Conservation (phyloP, 1,139 yeast genomes). For the Debaryomyces udenii region DNA sequence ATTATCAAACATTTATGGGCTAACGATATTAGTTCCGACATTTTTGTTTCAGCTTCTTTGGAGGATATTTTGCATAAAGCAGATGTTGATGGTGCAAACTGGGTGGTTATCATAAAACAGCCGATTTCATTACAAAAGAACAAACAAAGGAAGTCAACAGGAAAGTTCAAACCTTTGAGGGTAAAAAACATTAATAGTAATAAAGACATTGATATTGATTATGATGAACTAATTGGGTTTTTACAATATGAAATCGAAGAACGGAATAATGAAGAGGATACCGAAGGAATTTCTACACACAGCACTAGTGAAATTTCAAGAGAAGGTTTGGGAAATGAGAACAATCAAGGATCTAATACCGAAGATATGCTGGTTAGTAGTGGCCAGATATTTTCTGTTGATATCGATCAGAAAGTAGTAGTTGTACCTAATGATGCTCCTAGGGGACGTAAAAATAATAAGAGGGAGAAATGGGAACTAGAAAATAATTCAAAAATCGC, state of each 20-base stretch:
- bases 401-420: conserved; percentile 59
- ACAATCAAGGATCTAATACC: conserved; percentile 8
- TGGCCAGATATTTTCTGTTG: conserved; percentile 39
- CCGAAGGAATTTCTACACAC: conserved; percentile 18
- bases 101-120: conserved; percentile 78
- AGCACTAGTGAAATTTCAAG: conserved; percentile 8
- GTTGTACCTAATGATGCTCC: conserved; percentile 74
- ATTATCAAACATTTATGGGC: conserved; percentile 71
- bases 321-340: conserved; percentile 9
- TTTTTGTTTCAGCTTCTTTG: conserved; percentile 52
- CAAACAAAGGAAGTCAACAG: conserved; percentile 36
- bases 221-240: conserved; percentile 60
- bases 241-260: conserved; percentile 49
- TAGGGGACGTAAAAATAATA: conserved; percentile 68
- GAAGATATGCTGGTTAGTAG: conserved; percentile 7
- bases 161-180: conserved; percentile 68
- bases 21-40: conserved; percentile 69
- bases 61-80: conserved; percentile 76
- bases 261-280: conserved; percentile 23
- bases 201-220: conserved; percentile 70
- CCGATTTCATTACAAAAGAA: conserved; percentile 27
- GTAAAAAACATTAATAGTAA: conserved; percentile 63
- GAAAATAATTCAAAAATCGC: conserved; percentile 74
- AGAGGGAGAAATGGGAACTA: conserved; percentile 77
- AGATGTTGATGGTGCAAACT: conserved; percentile 66